Evolutionary conservation across 2,329 filamentous ascomycete species (phyloP).

Genomic region (Ophiostoma pallidulum): DNA sequence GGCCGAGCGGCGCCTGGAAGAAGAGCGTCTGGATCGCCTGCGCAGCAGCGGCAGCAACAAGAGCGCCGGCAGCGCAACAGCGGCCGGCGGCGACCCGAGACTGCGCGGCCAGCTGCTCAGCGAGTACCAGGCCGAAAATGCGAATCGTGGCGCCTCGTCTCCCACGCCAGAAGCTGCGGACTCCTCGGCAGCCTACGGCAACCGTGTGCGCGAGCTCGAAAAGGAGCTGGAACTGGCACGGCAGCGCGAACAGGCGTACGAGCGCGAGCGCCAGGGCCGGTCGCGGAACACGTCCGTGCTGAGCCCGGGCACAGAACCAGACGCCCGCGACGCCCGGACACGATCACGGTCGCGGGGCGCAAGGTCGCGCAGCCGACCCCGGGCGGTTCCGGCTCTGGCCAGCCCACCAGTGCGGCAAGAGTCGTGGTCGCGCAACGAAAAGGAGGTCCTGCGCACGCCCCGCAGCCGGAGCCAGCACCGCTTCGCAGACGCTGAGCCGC

Average conservation of each 20-base stretch:
- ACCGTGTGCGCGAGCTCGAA: conserved; percentile 73
- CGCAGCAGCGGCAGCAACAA: conserved; percentile 45
- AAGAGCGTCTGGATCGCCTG: conserved; percentile 54
- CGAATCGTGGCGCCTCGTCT: conserved; percentile 19
- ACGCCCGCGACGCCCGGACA: conserved; percentile 13
- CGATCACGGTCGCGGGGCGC: conserved; percentile 16
- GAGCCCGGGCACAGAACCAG: not conserved
- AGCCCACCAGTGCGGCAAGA: conserved; percentile 43
- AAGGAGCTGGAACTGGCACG: conserved; percentile 54
- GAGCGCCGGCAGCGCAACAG: conserved; percentile 30
- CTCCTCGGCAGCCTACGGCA: conserved; percentile 39
- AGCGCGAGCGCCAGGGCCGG: conserved; percentile 46
- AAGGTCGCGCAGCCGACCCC: conserved; percentile 13
- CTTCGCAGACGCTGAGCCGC: conserved; percentile 15
- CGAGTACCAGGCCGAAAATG: conserved; percentile 72
- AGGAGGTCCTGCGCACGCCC: conserved; percentile 51
- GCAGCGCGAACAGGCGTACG: conserved; percentile 53
- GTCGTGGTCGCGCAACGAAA: conserved; percentile 56
- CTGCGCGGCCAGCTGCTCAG: conserved; percentile 77
- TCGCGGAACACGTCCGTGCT: conserved; percentile 17
- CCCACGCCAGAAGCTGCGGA: conserved; percentile 25
- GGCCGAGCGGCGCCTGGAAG: conserved; percentile 55
- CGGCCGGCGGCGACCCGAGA: conserved; percentile 43
- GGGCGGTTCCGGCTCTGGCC: conserved; percentile 13
- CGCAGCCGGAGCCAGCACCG: conserved; percentile 31